Evolutionary conservation across 805 yeast genomes (phyloP).

Genomic region (Priceomyces fermenticarens): DNA sequence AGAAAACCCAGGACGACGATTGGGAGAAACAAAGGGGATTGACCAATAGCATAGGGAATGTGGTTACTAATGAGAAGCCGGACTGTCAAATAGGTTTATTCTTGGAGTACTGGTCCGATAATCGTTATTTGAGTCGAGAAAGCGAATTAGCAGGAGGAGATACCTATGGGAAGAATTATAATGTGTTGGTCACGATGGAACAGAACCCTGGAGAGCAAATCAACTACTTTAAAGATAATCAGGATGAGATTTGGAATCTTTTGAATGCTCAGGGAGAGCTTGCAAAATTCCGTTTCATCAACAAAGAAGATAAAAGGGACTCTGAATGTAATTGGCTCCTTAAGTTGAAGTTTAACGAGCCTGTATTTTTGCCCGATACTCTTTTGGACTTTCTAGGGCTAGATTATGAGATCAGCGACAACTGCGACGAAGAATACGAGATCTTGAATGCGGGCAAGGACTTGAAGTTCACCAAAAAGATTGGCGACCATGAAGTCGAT

Average conservation of each 20-base stretch:
- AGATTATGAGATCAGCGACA: background rate
- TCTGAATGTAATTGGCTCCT: conserved; percentile 20
- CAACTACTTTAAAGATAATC: conserved; percentile 20
- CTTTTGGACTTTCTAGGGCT: conserved; percentile 30
- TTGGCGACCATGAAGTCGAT: conserved; percentile 1
- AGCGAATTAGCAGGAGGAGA: conserved; percentile 1
- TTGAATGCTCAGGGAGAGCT: conserved; percentile 4
- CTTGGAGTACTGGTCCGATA: conserved; percentile 36
- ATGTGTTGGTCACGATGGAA: conserved; percentile 20
- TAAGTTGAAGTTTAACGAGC: conserved; percentile 20
- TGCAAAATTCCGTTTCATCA: conserved; percentile 16
- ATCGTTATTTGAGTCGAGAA: conserved; percentile 24
- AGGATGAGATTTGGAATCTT: conserved; percentile 21
- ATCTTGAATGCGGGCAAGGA: conserved; percentile 7
- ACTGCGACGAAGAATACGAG: background rate
- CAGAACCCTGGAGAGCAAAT: conserved; percentile 7
- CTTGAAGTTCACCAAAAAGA: conserved; percentile 2
- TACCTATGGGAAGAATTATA: conserved; percentile 16
- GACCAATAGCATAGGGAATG: conserved; percentile 23
- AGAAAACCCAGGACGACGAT: conserved; percentile 15
- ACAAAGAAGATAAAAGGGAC: conserved; percentile 10
- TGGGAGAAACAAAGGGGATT: conserved; percentile 23
- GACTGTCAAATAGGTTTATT: conserved; percentile 28
- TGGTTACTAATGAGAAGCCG: conserved; percentile 21
- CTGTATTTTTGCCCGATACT: conserved; percentile 24